A percentile compares a stretch with the other conserved stretches of the same genome.
These are phyloP conservation scores for Tylopilus cervinicoccineus DNA, from an alignment of 768 basidiomycete species.

Conservation along the genomic window DNA sequence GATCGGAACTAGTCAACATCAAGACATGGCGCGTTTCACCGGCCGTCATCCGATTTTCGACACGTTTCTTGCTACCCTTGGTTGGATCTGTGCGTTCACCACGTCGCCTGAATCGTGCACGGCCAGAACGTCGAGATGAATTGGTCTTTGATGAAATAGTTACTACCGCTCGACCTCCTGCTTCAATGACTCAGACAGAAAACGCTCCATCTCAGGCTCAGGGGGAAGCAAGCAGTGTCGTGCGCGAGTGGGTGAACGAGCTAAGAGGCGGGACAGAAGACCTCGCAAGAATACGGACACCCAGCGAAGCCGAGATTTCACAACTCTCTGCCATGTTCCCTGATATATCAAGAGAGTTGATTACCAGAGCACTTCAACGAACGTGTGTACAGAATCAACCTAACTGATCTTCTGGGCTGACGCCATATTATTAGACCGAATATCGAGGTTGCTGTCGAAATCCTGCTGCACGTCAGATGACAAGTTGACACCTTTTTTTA, in stretches of 20 bases:
- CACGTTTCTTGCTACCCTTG: slow-evolving; percentile 59
- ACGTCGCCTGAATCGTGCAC: slow-evolving; percentile 66
- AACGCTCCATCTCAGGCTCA: slow-evolving; percentile 18
- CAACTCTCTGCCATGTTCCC: slow-evolving; percentile 84
- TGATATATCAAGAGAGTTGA: slow-evolving; percentile 62
- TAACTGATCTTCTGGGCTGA: not conserved
- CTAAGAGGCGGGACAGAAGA: slow-evolving; percentile 62
- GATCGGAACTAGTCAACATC: slow-evolving; percentile 74
- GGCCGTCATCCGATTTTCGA: slow-evolving; percentile 49
- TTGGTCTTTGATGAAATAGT: slow-evolving; percentile 54
- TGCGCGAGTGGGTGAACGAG: slow-evolving; percentile 79
- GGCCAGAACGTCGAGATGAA: slow-evolving; percentile 50
- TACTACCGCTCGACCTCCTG: slow-evolving; percentile 51
- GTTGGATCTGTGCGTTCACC: slow-evolving; percentile 62
- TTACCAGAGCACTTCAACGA: slow-evolving; percentile 75
- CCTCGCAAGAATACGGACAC: slow-evolving; percentile 60
- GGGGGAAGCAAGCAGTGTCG: slow-evolving; percentile 39
- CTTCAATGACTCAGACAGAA: slow-evolving; percentile 22
- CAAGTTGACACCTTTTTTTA: not conserved
- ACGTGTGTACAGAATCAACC: slow-evolving; percentile 46
- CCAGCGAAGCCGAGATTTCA: slow-evolving; percentile 70
- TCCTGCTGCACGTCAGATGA: slow-evolving; percentile 50
- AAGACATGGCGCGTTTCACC: slow-evolving; percentile 77
- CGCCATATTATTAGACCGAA: slow-evolving; percentile 48
- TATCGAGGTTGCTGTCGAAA: slow-evolving; percentile 80